Percentiles rank a stretch among this genome's conserved stretches.
Evolutionary conservation across 352 stramenopile genomes (phyloP).

Genomic region (Chrysophaeum taylorii): DNA sequence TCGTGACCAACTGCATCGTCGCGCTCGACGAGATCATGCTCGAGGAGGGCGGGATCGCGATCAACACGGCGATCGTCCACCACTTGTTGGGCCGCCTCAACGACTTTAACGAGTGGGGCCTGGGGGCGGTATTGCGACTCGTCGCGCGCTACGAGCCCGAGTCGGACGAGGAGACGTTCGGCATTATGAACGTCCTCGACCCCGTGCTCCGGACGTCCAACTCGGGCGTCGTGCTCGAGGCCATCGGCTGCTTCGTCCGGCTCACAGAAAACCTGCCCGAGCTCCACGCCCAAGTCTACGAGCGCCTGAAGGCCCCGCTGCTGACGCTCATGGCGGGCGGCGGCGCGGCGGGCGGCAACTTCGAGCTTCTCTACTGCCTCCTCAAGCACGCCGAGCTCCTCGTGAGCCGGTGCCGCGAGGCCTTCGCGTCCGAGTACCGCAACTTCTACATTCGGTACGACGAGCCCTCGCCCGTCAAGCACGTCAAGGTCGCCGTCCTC

Average conservation of each 20-base stretch:
- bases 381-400: slow-evolving; percentile 92
- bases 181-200: slow-evolving; percentile 93
- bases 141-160: slow-evolving; percentile 80
- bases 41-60: slow-evolving; percentile 86
- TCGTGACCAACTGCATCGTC: slow-evolving; percentile 91
- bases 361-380: slow-evolving; percentile 82
- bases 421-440: slow-evolving; percentile 94
- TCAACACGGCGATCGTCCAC: slow-evolving; percentile 92
- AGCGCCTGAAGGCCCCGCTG: slow-evolving; percentile 80
- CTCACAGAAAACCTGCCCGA: slow-evolving; percentile 80
- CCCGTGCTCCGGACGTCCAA: slow-evolving; percentile 87
- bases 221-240: slow-evolving; percentile 85
- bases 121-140: slow-evolving; percentile 89
- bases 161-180: slow-evolving; percentile 86
- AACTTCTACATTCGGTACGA: slow-evolving; percentile 88
- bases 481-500: slow-evolving; percentile 92
- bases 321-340: slow-evolving; percentile 92
- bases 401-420: slow-evolving; percentile 77
- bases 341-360: slow-evolving; percentile 46
- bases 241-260: slow-evolving; percentile 91
- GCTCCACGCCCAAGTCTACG: slow-evolving; percentile 56
- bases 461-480: slow-evolving; percentile 94
- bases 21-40: slow-evolving; percentile 96
- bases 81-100: slow-evolving; percentile 92
- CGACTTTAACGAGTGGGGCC: slow-evolving; percentile 98